Evolutionary conservation across 2,329 filamentous ascomycete species (phyloP).

Genomic region (Venturiaceae sp.): DNA sequence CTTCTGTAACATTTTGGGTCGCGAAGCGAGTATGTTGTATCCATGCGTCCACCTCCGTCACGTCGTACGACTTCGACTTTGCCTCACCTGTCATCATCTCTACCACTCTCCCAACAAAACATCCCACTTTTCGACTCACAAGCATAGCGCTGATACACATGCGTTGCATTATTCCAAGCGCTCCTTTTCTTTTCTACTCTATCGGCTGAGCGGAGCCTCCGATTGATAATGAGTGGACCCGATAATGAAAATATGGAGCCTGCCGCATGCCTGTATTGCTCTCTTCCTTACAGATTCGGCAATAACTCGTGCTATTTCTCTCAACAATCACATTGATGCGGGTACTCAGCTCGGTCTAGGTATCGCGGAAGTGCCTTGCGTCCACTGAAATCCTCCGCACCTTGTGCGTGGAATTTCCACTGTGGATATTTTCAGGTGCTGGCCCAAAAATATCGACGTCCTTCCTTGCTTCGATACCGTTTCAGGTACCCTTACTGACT

Average conservation of each 20-base stretch:
- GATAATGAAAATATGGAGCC: neutral
- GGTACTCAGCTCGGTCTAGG: neutral
- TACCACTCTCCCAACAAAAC: neutral
- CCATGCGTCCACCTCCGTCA: neutral
- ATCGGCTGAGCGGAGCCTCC: neutral
- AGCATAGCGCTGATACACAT: neutral
- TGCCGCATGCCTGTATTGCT: neutral
- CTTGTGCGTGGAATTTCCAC: neutral
- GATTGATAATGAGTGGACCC: neutral
- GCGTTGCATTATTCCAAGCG: neutral
- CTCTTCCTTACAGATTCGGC: neutral
- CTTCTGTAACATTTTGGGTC: neutral
- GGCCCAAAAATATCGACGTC: neutral
- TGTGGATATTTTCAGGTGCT: neutral
- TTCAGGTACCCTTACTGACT: neutral
- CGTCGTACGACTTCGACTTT: neutral
- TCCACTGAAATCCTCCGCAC: neutral
- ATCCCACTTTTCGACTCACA: neutral
- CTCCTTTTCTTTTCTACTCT: too few species aligned
- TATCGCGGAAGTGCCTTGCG: neutral
- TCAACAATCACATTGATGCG: neutral
- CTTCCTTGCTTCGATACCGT: neutral
- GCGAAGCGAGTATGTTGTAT: neutral
- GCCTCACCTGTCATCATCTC: neutral
- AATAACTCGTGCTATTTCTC: neutral